A percentile compares a stretch with the other conserved stretches of the same genome.
Evolutionary conservation across 1,139 yeast species (phyloP).

Genomic region (Suhomyces ambrosiae): DNA sequence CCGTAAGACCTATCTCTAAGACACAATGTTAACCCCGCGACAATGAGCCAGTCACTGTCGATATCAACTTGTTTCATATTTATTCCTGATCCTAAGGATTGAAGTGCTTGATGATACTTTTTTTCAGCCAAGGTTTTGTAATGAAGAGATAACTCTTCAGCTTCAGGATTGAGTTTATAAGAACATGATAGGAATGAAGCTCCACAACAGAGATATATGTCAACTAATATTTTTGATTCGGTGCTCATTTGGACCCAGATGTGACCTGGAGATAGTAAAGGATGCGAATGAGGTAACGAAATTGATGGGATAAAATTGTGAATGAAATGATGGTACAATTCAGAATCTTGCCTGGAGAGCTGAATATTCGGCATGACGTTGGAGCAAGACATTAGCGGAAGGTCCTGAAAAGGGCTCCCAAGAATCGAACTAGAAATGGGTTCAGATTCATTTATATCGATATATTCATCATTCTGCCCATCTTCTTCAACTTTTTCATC

Average conservation of each 20-base stretch:
- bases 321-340: constrained; percentile 33
- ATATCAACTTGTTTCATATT: constrained; percentile 15
- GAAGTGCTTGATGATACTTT: constrained; percentile 26
- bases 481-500: background rate
- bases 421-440: too few relatives aligned
- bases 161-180: constrained; percentile 8
- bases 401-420: constrained; percentile 4
- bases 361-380: constrained; percentile 14
- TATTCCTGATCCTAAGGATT: constrained; percentile 12
- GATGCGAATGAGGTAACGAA: constrained; percentile 45
- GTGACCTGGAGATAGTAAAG: constrained; percentile 37
- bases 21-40: constrained; percentile 37
- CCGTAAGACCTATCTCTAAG: constrained; percentile 34
- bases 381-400: constrained; percentile 9
- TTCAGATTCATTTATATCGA: background rate
- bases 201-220: constrained; percentile 41
- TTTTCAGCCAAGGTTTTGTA: constrained; percentile 20
- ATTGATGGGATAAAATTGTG: constrained; percentile 38
- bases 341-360: constrained; percentile 15
- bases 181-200: constrained; percentile 31
- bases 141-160: constrained; percentile 7
- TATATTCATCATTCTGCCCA: background rate
- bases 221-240: constrained; percentile 29
- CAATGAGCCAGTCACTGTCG: constrained; percentile 34
- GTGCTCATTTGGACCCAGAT: constrained; percentile 26